Conservation (phyloP, 1,139 yeast genomes). For the Candida tetrigidarum region DNA sequence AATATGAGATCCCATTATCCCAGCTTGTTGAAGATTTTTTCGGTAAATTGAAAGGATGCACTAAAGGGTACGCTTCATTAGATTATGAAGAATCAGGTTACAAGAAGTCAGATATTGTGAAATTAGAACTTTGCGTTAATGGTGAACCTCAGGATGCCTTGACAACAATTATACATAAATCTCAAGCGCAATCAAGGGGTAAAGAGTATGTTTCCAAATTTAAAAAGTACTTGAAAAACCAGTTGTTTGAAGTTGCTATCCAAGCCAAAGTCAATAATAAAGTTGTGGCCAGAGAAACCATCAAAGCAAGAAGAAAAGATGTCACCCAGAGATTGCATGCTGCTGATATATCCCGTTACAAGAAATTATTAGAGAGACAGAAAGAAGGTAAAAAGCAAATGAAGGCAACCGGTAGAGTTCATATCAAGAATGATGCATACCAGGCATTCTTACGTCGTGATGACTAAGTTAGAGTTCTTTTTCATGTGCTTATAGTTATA, state of each 20-base stretch:
- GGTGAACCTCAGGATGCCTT: conserved; percentile 92
- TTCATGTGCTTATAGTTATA: background rate
- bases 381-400: conserved; percentile 91
- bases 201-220: conserved; percentile 82
- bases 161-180: conserved; percentile 84
- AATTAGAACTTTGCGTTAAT: conserved; percentile 86
- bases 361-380: conserved; percentile 85
- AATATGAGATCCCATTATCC: conserved; percentile 82
- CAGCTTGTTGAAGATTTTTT: conserved; percentile 94
- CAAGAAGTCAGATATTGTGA: conserved; percentile 76
- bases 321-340: conserved; percentile 93
- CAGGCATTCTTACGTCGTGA: conserved; percentile 61
- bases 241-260: conserved; percentile 89
- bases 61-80: conserved; percentile 91
- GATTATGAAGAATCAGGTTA: conserved; percentile 97
- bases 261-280: conserved; percentile 89
- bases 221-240: conserved; percentile 77
- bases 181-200: conserved; percentile 75
- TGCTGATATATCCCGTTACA: conserved; percentile 87
- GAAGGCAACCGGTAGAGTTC: conserved; percentile 79
- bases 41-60: conserved; percentile 87
- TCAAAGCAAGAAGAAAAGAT: conserved; percentile 91
- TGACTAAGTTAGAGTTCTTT: too few relatives aligned
- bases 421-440: conserved; percentile 82
- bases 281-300: conserved; percentile 89